A percentile compares a stretch with the other conserved stretches of the same genome.
These are phyloP conservation scores for Discostella stelligeroides DNA, from an alignment of 108 stramenopile genomes.

Conservation along the genomic window DNA sequence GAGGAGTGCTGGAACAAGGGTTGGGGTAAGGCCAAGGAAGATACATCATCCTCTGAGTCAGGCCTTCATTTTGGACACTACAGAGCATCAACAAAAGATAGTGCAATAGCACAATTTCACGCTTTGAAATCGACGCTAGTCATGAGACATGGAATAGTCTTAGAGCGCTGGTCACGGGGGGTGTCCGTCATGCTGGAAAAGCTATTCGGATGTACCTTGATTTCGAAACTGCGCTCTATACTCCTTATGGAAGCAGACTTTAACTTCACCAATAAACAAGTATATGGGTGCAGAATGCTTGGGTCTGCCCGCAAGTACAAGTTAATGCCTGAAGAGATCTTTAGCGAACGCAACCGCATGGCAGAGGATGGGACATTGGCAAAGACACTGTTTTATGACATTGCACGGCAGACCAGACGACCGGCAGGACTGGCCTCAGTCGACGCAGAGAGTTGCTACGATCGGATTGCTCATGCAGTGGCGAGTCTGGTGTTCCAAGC, in stretches of 20 bases:
- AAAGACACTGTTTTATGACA: too few species aligned
- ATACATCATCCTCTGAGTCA: too few species aligned
- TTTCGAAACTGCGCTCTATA: constrained; percentile 5
- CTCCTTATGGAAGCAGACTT: too few species aligned
- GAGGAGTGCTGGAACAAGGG: not conserved
- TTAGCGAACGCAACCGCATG: not conserved
- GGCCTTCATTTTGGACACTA: constrained; percentile 8
- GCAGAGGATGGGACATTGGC: too few species aligned
- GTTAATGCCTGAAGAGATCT: not conserved
- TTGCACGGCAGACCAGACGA: not conserved
- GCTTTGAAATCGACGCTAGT: too few species aligned
- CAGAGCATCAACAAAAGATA: too few species aligned
- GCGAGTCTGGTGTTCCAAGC: constrained; percentile 23
- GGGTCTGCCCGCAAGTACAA: not conserved
- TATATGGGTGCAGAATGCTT: constrained; percentile 13
- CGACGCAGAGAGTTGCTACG: not conserved
- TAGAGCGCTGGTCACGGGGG: too few species aligned
- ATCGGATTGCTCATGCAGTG: too few species aligned
- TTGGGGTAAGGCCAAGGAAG: constrained; percentile 5
- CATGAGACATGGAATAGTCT: not conserved
- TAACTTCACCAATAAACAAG: not conserved
- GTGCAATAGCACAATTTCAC: too few species aligned
- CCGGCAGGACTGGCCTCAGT: constrained; percentile 7
- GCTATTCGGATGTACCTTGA: too few species aligned
- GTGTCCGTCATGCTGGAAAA: too few species aligned